Evolutionary conservation across 306 rosid species (phyloP).

Genomic region (Bauhinia variegata): DNA sequence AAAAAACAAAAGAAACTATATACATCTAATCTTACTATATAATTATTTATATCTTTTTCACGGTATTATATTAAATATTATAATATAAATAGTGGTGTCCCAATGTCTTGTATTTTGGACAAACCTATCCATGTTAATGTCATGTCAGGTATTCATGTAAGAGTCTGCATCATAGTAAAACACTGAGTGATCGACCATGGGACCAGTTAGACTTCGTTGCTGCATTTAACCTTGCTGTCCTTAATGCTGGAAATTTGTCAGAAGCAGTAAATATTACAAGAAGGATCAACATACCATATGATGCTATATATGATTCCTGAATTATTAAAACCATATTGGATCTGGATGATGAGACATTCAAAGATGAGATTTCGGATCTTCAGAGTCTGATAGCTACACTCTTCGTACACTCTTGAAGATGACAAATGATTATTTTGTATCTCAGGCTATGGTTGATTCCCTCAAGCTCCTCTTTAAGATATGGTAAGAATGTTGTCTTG

Average conservation of each 20-base stretch:
- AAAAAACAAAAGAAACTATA: no score
- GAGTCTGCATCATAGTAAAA: no score
- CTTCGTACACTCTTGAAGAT: slow-evolving; percentile 37
- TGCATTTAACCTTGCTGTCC: slow-evolving; percentile 46
- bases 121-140: no score
- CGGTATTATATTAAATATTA: no score
- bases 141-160: no score
- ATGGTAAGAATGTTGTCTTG: slow-evolving; percentile 49
- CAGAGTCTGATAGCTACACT: slow-evolving; percentile 41
- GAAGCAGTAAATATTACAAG: slow-evolving; percentile 39
- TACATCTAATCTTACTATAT: no score
- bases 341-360: slow-evolving; percentile 23
- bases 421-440: slow-evolving; percentile 42
- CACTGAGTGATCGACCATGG: slow-evolving; percentile 47
- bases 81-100: no score
- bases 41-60: no score
- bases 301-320: slow-evolving; percentile 34
- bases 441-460: slow-evolving; percentile 50
- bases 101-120: no score
- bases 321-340: slow-evolving; percentile 34
- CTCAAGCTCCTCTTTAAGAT: slow-evolving; percentile 48
- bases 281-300: slow-evolving; percentile 36
- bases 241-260: slow-evolving; percentile 42
- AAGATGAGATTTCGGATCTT: slow-evolving; percentile 37
- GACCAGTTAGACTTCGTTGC: slow-evolving; percentile 50